Percentiles rank a stretch among this genome's conserved stretches.
Evolutionary conservation across 2,329 filamentous ascomycete genomes (phyloP).

Genomic region (Fusarium transvaalense): DNA sequence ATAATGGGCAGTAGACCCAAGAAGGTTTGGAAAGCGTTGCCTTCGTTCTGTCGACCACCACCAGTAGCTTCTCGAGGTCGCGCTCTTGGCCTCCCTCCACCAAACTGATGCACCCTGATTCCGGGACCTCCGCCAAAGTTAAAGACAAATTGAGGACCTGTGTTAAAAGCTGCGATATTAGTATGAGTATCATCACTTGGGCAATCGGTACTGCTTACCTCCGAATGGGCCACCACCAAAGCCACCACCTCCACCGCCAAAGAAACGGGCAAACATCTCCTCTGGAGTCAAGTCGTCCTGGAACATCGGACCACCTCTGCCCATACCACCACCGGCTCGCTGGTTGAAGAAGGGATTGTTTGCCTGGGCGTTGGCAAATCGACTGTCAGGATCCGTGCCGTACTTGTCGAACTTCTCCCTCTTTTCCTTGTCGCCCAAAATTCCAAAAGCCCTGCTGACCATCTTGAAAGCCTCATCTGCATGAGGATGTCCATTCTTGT

Average conservation of each 20-base stretch:
- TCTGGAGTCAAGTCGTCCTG: conserved; percentile 96
- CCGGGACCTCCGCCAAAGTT: conserved; percentile 93
- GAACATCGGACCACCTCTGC: conserved; percentile 73
- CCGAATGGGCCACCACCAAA: conserved; percentile 71
- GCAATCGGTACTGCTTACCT: conserved; percentile 49
- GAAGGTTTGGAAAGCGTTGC: conserved; percentile 69
- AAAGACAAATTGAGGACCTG: conserved; percentile 91
- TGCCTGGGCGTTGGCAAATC: conserved; percentile 76
- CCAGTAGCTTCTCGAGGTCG: conserved; percentile 76
- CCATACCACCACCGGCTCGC: conserved; percentile 57
- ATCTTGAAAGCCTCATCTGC: conserved; percentile 99
- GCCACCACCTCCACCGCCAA: conserved; percentile 73
- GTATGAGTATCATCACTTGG: conserved; percentile 13
- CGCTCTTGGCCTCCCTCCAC: conserved; percentile 80
- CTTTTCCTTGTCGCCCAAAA: conserved; percentile 94
- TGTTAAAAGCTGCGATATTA: conserved; percentile 70
- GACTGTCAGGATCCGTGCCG: conserved; percentile 91
- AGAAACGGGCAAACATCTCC: conserved; percentile 97
- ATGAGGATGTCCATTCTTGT: conserved; percentile 97
- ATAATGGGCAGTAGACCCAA: conserved; percentile 87
- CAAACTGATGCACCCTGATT: conserved; percentile 95
- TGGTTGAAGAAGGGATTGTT: conserved; percentile 74
- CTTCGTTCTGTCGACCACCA: conserved; percentile 56
- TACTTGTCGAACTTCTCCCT: conserved; percentile 83
- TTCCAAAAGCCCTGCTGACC: conserved; percentile 92